phyloP scores from a whole-genome alignment of 768 basidiomycete genomes.

The Psilocybe azurescens region DNA sequence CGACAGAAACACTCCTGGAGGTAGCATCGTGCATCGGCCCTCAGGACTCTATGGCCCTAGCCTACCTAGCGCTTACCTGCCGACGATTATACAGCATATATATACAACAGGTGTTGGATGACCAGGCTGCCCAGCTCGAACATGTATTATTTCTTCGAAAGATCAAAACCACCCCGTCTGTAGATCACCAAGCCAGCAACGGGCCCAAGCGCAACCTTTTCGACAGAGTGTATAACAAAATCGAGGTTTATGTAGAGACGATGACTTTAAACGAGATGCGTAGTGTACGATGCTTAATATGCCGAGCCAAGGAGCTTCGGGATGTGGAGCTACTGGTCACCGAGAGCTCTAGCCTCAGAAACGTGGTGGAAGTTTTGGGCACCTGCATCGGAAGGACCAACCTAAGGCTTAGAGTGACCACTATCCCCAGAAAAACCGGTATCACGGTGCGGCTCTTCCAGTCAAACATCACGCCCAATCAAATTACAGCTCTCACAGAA shows the following conservation, averaged over 20 bases:
- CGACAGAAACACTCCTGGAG: conserved; percentile 15
- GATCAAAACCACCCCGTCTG: background rate
- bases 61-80: background rate
- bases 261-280: background rate
- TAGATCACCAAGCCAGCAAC: background rate
- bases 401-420: background rate
- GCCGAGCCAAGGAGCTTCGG: background rate
- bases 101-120: background rate
- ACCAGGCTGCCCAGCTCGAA: background rate
- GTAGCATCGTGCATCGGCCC: background rate
- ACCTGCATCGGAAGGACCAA: background rate
- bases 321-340: background rate
- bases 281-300: conserved; percentile 3
- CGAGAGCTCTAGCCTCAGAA: background rate
- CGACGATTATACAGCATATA: background rate
- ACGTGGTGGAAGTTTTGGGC: background rate
- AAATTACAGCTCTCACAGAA: background rate
- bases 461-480: background rate
- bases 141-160: background rate
- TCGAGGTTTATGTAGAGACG: conserved; percentile 1
- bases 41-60: background rate
- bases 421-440: background rate
- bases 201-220: background rate
- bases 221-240: background rate
- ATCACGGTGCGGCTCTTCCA: background rate